Evolutionary conservation across 1,284 basidiomycete genomes (phyloP).

Genomic region (Cryptococcus neoformans): DNA sequence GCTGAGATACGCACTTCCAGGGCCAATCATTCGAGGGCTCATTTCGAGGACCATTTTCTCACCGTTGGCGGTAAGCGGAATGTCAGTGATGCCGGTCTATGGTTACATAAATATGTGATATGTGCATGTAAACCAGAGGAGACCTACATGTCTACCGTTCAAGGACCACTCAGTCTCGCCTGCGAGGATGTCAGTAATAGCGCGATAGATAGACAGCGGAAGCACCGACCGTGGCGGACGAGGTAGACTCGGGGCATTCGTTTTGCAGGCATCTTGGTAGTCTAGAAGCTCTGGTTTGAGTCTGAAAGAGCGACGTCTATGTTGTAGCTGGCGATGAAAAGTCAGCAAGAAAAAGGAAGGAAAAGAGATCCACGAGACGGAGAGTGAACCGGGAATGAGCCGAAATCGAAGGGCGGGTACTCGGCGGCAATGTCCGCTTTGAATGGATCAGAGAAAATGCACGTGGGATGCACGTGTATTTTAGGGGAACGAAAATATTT

Average conservation of each 20-base stretch:
- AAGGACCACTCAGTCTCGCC: constrained; percentile 94
- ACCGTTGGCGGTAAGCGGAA: constrained; percentile 80
- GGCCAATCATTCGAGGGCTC: constrained; percentile 66
- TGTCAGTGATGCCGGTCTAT: constrained; percentile 85
- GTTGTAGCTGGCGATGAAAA: not conserved
- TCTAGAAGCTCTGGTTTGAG: too few species aligned
- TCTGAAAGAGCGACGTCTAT: not conserved
- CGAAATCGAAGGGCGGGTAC: not conserved
- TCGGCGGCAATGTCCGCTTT: not conserved
- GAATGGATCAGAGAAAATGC: too few species aligned
- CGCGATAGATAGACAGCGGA: not conserved
- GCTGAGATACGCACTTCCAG: constrained; percentile 61
- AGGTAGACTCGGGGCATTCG: constrained; percentile 52
- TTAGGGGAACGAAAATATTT: not conserved
- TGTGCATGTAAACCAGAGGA: not conserved
- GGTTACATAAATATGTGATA: not conserved
- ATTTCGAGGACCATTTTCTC: constrained; percentile 66
- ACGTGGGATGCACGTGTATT: not conserved
- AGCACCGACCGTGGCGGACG: constrained; percentile 41
- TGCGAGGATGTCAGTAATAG: constrained; percentile 32
- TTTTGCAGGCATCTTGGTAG: not conserved
- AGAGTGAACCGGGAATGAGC: too few species aligned
- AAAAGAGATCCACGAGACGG: not conserved
- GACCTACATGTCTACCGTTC: constrained; percentile 73
- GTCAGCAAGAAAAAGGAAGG: not conserved